Conservation (phyloP, 1,284 basidiomycete genomes). For the Abortiporus biennis region DNA sequence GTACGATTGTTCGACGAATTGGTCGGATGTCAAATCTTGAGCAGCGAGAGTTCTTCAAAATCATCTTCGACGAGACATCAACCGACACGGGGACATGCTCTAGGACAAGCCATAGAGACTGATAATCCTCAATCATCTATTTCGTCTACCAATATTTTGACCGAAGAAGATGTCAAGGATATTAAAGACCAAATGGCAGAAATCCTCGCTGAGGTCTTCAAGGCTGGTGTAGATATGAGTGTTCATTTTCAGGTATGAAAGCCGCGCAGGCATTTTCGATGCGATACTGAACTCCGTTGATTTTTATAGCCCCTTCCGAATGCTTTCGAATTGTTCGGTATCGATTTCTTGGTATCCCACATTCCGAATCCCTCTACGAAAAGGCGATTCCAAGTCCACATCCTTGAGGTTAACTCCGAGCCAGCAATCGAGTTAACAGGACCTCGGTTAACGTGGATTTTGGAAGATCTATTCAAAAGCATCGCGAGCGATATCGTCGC, state of each 20-base stretch:
- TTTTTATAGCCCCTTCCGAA: conserved; percentile 77
- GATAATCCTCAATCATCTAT: neutral
- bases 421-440: conserved; percentile 96
- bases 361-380: conserved; percentile 15
- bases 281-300: neutral
- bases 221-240: conserved; percentile 78
- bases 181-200: conserved; percentile 62
- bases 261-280: neutral
- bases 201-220: conserved; percentile 78
- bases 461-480: conserved; percentile 75
- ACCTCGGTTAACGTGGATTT: conserved; percentile 71
- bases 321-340: conserved; percentile 92
- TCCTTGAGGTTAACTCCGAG: conserved; percentile 93
- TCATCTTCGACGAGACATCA: conserved; percentile 6
- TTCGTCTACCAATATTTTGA: conserved; percentile 15
- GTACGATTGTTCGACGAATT: conserved; percentile 79
- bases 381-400: conserved; percentile 54
- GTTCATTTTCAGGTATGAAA: conserved; percentile 78
- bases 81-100: conserved; percentile 12
- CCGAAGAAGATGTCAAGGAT: conserved; percentile 40
- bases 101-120: conserved; percentile 15
- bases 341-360: conserved; percentile 83
- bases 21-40: conserved; percentile 53
- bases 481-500: conserved; percentile 66
- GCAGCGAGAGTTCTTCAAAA: conserved; percentile 23